Evolutionary conservation across 192 early-diverging fungal genomes (phyloP), one percentile per base, ranked within the genome.

Genomic region (Backusella circina): DNA sequence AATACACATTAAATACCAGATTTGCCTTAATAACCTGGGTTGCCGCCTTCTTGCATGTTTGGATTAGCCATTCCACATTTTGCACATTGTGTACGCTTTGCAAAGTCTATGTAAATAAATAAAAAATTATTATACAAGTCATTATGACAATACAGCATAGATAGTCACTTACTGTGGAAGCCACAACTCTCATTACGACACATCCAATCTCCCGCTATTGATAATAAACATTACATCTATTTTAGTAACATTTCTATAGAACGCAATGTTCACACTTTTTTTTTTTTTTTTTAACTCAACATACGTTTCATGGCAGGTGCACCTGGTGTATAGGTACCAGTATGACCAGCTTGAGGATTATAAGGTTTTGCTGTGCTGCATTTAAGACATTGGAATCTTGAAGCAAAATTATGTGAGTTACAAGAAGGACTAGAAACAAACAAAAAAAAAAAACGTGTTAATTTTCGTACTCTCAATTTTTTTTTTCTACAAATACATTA

Each of bases 341-440:
- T 18, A 16, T 50, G 57, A 70, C 41, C 36, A n/a, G n/a, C n/a
- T 50, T 76, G 67, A 8, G 70, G 65, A 50, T 65, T 73, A 35
- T 75, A 73, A 18, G 87, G 87, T 72, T 88, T 88, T 9, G 81
- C 50, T 30, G 83, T 47, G 7, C 77, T 74, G 64, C 89, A 90
- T 47, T 86, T 81, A 70, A 90, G 79, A 72, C 89, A 90, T 39
- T 90, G 86, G 72, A 88, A 86, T 50, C 90, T 82, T 23, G 87
- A 86, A 8, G 90, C 90, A 76, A 92, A 92, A 61, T 92, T 92
- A 80, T 92, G 88, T 37, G 87, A 84, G 37, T 86, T 84, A 75
- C 91, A 93, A 4, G 81, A 76, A 26, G 86, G 85, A 70, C 78
- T 79, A n/a, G 65, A 44, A n/a, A n/a, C n/a, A n/a, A n/a, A n/a